A percentile compares a stretch with the other conserved stretches of the same genome.
These are phyloP conservation scores for Helicostylum pulchrum DNA, from an alignment of 192 early-diverging fungal species.

Conservation along the genomic window DNA sequence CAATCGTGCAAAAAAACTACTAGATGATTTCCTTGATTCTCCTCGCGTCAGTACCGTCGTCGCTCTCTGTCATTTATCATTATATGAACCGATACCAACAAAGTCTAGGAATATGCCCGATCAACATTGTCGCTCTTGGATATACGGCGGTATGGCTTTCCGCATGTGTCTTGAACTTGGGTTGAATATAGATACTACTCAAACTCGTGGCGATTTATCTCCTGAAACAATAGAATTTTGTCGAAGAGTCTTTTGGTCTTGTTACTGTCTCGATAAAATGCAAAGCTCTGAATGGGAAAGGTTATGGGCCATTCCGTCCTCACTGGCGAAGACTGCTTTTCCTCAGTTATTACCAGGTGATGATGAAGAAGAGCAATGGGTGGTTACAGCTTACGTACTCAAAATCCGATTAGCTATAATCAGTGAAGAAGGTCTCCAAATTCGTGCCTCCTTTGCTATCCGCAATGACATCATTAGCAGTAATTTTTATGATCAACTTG, in stretches of 20 bases:
- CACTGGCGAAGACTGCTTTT: too few relatives aligned
- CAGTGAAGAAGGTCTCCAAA: not conserved
- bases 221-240: constrained; percentile 9
- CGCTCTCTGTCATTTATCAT: constrained; percentile 5
- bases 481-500: not conserved
- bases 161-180: constrained; percentile 29
- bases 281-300: constrained; percentile 14
- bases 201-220: not conserved
- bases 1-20: constrained; percentile 22
- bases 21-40: constrained; percentile 35
- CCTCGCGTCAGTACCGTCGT: constrained; percentile 27
- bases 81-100: constrained; percentile 4
- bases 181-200: constrained; percentile 6
- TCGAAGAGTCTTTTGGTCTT: constrained; percentile 19
- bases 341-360: too few relatives aligned
- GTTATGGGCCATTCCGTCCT: too few relatives aligned
- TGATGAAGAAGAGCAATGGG: too few relatives aligned
- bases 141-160: constrained; percentile 32
- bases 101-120: not conserved
- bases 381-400: too few relatives aligned
- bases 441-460: not conserved
- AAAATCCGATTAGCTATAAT: not conserved
- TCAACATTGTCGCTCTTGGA: constrained; percentile 25
- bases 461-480: not conserved
- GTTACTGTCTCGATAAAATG: constrained; percentile 23